A percentile compares a stretch with the other conserved stretches of the same genome.
Conservation (phyloP, 1,284 basidiomycete species). For the Papiliotrema terrestris region DNA sequence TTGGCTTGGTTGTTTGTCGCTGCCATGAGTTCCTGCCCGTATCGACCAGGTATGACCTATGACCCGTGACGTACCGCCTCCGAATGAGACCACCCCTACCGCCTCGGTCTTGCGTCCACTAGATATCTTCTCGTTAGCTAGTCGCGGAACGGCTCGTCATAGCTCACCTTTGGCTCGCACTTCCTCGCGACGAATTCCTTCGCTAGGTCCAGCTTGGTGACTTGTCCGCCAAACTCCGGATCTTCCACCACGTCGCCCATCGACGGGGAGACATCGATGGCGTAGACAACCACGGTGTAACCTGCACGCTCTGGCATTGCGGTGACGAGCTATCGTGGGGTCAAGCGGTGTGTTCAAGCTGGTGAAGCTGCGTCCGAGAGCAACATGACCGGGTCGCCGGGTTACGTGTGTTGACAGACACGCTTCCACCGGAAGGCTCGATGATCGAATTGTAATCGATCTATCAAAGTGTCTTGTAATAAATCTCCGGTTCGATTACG, state of each 20-base stretch:
- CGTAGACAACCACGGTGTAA: conserved; percentile 55
- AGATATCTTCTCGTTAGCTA: conserved; percentile 61
- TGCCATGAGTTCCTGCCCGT: conserved; percentile 21
- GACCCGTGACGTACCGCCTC: conserved; percentile 59
- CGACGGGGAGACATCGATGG: conserved; percentile 79
- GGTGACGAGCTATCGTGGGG: neutral
- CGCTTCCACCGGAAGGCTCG: too few species aligned
- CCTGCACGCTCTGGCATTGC: conserved; percentile 38
- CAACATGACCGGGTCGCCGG: neutral
- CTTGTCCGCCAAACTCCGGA: conserved; percentile 55
- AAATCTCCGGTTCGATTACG: too few species aligned
- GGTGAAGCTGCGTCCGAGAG: neutral
- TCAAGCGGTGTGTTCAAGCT: too few species aligned
- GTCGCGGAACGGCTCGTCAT: neutral
- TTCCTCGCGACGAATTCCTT: conserved; percentile 83
- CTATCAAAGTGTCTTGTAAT: too few species aligned
- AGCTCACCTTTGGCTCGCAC: conserved; percentile 76
- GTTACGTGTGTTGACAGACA: too few species aligned
- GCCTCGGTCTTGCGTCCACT: conserved; percentile 86
- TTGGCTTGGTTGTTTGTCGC: conserved; percentile 70
- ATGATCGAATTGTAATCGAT: too few species aligned
- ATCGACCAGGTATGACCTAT: conserved; percentile 18
- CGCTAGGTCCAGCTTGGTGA: conserved; percentile 73
- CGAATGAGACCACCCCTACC: conserved; percentile 79
- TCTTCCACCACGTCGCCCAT: conserved; percentile 69